phyloP scores from a whole-genome alignment of 768 basidiomycete genomes.

The Lactarius pseudohatsudake region DNA sequence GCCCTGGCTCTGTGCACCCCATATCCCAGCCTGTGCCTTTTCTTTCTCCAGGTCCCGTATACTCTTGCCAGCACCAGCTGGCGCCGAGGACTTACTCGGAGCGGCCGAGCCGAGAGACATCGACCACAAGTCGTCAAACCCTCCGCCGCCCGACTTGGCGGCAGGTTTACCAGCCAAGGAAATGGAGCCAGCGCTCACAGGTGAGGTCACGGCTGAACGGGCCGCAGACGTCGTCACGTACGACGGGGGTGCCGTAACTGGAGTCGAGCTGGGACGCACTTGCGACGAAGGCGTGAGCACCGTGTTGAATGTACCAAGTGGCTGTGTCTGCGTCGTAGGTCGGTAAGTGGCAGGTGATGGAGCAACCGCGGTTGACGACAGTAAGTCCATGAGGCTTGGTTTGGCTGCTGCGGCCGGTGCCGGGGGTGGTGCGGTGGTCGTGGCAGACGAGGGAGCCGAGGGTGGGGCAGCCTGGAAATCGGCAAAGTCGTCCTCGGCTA shows the following conservation, averaged over 20 bases:
- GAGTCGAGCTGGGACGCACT: conserved; percentile 24
- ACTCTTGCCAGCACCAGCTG: conserved; percentile 52
- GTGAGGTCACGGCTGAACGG: conserved; percentile 30
- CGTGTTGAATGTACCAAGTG: conserved; percentile 12
- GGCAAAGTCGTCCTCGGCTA: conserved; percentile 71
- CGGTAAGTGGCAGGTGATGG: neutral
- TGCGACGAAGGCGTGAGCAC: conserved; percentile 20
- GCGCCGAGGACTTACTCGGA: conserved; percentile 39
- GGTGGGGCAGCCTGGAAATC: conserved; percentile 80
- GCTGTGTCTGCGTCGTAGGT: conserved; percentile 8
- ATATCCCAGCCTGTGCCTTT: conserved; percentile 77
- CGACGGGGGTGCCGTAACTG: conserved; percentile 2
- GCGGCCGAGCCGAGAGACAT: conserved; percentile 61
- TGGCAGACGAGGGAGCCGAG: conserved; percentile 53
- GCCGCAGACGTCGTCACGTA: conserved; percentile 21
- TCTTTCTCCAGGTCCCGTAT: conserved; percentile 90
- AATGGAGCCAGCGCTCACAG: conserved; percentile 15
- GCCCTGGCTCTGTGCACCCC: conserved; percentile 49
- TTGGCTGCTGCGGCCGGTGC: conserved; percentile 8
- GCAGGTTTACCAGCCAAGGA: conserved; percentile 34
- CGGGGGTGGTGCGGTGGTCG: conserved; percentile 35
- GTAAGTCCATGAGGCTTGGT: conserved; percentile 21
- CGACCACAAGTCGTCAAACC: conserved; percentile 89
- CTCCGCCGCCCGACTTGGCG: conserved; percentile 44
- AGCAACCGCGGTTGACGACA: conserved; percentile 3